Base-by-base conservation (phyloP, 108 stramenopile species). In the Cyclostephanos tholiformis region DNA sequence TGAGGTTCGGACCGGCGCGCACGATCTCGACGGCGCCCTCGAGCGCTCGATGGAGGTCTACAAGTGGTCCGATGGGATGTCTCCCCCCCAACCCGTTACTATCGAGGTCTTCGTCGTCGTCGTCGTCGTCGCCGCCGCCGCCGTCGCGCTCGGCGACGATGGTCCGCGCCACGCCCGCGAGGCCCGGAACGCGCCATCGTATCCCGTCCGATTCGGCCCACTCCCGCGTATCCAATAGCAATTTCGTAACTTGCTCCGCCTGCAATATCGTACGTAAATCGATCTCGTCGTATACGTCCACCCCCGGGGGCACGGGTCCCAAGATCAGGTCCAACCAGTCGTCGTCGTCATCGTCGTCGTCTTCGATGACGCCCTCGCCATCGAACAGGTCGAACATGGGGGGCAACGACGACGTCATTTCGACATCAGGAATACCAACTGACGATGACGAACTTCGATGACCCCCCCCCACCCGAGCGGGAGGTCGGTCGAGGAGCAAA, bases 181-280 rank as follows among this genome's bases (percentile, higher is more conserved):
- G 46, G 12, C 30, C 35, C 44, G 88, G 85, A 51, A 69, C 72
- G 71, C 65, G 65, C 6, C 55, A 67, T 44, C 63, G 22, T 17
- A 69, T 41, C 74, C 63, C 14, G 82, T 82, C 22, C 63, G 26
- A 5, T 29, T 12, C 23, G 69, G 89, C 77, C 92, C 92, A 93
- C 19, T 69, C 50, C 43, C 84, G 58, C 0, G 86, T 82, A 23
- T 82, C 27, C 12, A 91, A 41, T 22, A 93, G 55, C 25, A 68
- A 76, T 38, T 83, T 72, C 17, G 87, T 68, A 2, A 91, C 87
- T 38, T 91, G 79, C 50, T 93, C 92, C 2, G 92, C 90, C 69
- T 93, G 82, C 17, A 93, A 53, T 55, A 93, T 79, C 67, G 84
- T 43, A 65, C 91, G 87, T 63, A 89, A 65, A 65, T 88, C 82